Conservation (phyloP, 1,284 basidiomycete genomes). For the Tetrapyrgos nigripes region DNA sequence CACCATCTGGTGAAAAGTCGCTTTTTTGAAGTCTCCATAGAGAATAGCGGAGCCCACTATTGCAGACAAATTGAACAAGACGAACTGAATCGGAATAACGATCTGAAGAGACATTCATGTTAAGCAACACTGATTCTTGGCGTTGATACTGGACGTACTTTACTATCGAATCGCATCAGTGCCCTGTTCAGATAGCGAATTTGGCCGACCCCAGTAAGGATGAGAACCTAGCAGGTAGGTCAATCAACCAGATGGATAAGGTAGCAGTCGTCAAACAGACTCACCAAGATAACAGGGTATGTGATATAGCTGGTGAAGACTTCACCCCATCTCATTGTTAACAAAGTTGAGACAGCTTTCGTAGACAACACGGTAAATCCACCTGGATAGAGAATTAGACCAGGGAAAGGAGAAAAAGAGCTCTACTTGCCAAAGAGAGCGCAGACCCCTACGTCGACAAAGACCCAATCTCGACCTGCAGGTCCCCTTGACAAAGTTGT, state of each 20-base stretch:
- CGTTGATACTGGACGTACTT: conserved; percentile 50
- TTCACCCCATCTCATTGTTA: conserved; percentile 77
- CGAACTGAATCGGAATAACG: conserved; percentile 95
- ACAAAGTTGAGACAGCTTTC: conserved; percentile 88
- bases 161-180: conserved; percentile 88
- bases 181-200: conserved; percentile 92
- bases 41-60: conserved; percentile 93
- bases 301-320: conserved; percentile 82
- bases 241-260: background rate
- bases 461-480: conserved; percentile 73
- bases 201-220: conserved; percentile 86
- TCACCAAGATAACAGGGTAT: conserved; percentile 74
- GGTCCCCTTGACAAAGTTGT: conserved; percentile 64
- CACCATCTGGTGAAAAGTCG: conserved; percentile 82
- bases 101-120: conserved; percentile 50
- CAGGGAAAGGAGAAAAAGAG: conserved; percentile 12
- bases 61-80: conserved; percentile 86
- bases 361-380: conserved; percentile 96
- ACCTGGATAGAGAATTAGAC: conserved; percentile 48
- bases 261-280: conserved; percentile 13
- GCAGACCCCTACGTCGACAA: conserved; percentile 89
- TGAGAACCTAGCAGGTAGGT: conserved; percentile 61
- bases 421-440: conserved; percentile 76
- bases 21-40: conserved; percentile 90
- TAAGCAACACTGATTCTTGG: background rate